Evolutionary conservation across 2,329 filamentous ascomycete genomes (phyloP), one percentile per base, ranked within the genome.

Genomic region (Didymella segeticola): DNA sequence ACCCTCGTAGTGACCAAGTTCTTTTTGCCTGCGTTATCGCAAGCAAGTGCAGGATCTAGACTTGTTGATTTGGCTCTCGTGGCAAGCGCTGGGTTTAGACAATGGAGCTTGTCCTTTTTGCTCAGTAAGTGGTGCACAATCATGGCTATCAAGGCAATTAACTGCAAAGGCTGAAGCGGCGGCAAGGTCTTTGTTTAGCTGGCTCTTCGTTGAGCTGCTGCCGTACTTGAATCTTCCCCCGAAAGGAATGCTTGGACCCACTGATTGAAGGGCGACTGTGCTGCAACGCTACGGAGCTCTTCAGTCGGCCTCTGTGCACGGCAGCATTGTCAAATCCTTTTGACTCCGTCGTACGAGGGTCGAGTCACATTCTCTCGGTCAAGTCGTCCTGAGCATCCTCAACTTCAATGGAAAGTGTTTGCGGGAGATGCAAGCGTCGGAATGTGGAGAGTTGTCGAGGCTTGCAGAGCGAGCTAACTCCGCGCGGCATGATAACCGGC

Each of bases 1-100:
- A 61, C 58, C 58, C 58, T 56, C 58, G 58, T 61, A 61, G 34
- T 61, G 58, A 61, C 58, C 58, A 61, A 23, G 27, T 43, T 49
- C 15, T 60, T 52, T 48, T 52, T 47, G 33, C 47, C 26, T 22
- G 6, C 2, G n/a, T n/a, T n/a, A n/a, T n/a, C n/a, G n/a, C n/a
- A n/a, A n/a, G n/a, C n/a, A n/a, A n/a, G n/a, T n/a, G n/a, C n/a
- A n/a, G n/a, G n/a, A n/a, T n/a, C n/a, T n/a, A n/a, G n/a, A n/a
- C 12, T 27, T 1, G 19, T 5, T 17, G 1, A 4, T 26, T 27
- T 15, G 26, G 23, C 25, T 27, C 3, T 26, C 15, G 8, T 27
- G 23, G n/a, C 20, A 15, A 14, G 12, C 14, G 23, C 9, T 10
- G 11, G 10, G n/a, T n/a, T n/a, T n/a, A n/a, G n/a, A n/a, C n/a